Evolutionary conservation across 202 grass and related monocot species (phyloP).

Genomic region (Digitaria exilis): DNA sequence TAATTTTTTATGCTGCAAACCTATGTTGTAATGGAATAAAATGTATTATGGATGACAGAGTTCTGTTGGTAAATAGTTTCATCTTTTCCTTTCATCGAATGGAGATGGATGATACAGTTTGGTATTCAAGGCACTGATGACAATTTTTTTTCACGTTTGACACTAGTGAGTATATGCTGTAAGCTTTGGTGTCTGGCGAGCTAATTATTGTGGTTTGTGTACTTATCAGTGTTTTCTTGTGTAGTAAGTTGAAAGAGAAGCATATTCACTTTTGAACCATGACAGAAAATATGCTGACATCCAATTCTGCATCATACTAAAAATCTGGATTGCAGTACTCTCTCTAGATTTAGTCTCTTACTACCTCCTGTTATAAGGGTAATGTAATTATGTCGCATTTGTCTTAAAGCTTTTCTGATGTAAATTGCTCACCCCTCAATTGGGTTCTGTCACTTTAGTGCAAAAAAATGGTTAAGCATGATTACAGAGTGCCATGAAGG

Average conservation of each 20-base stretch:
- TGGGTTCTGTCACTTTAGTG: constrained; percentile 6
- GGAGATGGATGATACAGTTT: background rate
- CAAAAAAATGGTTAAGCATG: constrained; percentile 32
- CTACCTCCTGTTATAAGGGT: background rate
- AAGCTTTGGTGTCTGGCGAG: too few relatives aligned
- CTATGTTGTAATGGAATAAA: constrained; percentile 33
- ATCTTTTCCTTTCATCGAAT: background rate
- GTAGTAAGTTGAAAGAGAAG: too few relatives aligned
- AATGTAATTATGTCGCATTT: background rate
- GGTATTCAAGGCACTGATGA: background rate
- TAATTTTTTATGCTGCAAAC: constrained; percentile 10
- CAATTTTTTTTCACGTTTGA: constrained; percentile 4
- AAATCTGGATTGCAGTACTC: background rate
- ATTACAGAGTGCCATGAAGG: too few relatives aligned
- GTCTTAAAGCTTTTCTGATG: background rate
- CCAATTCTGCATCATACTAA: background rate
- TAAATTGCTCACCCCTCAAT: background rate
- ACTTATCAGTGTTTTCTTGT: too few relatives aligned
- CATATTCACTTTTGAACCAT: background rate
- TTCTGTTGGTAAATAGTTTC: background rate
- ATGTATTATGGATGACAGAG: background rate
- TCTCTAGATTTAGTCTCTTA: background rate
- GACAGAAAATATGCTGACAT: background rate
- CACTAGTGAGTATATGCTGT: too few relatives aligned
- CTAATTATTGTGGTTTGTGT: too few relatives aligned